A percentile compares a stretch with the other conserved stretches of the same genome.
Conservation (phyloP, 2,329 filamentous ascomycete genomes). For the Metarhizium humberi region DNA sequence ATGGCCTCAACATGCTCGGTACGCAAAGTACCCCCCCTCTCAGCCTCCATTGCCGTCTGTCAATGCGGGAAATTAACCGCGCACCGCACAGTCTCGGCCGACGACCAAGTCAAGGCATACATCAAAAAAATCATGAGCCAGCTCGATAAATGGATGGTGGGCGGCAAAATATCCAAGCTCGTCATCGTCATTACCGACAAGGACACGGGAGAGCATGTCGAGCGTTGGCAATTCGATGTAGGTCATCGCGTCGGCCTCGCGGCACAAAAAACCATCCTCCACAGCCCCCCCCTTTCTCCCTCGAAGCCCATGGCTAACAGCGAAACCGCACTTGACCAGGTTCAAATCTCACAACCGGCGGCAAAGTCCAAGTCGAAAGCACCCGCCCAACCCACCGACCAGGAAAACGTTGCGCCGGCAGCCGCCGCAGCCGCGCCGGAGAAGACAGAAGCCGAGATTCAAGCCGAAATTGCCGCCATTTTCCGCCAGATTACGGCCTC, state of each 20-base stretch:
- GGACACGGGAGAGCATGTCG: constrained; percentile 91
- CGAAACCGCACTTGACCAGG: constrained; percentile 9
- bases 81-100: constrained; percentile 60
- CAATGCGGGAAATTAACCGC: constrained; percentile 6
- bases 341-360: constrained; percentile 15
- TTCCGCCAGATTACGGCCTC: constrained; percentile 98
- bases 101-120: constrained; percentile 97
- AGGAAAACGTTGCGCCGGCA: constrained; percentile 53
- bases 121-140: constrained; percentile 99
- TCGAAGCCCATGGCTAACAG: not conserved
- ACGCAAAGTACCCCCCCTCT: constrained; percentile 13
- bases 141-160: constrained; percentile 94
- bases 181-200: constrained; percentile 96
- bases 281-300: too few relatives aligned
- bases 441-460: constrained; percentile 90
- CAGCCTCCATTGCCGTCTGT: not conserved
- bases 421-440: constrained; percentile 37
- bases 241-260: constrained; percentile 9
- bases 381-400: constrained; percentile 41
- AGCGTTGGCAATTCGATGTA: constrained; percentile 97
- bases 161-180: constrained; percentile 92
- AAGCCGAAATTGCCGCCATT: constrained; percentile 89
- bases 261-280: too few relatives aligned
- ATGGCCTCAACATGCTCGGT: constrained; percentile 96
- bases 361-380: constrained; percentile 29